phyloP scores from a whole-genome alignment of 2,329 filamentous ascomycete species.

The Penicillium sp. region DNA sequence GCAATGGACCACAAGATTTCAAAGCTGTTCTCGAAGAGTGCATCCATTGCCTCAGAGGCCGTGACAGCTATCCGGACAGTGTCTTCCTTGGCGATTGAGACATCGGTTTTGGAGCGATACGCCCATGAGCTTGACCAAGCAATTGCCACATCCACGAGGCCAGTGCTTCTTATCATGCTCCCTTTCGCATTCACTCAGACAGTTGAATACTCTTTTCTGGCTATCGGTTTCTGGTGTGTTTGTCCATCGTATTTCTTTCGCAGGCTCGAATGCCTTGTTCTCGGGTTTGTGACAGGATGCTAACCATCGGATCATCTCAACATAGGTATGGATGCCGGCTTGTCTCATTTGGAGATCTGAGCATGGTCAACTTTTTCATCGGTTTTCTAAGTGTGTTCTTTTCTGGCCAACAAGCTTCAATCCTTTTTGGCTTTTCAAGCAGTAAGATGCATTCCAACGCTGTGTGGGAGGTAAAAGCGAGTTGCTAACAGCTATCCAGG shows the following conservation, averaged over 20 bases:
- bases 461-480: neutral
- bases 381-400: conserved; percentile 47
- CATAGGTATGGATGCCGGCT: conserved; percentile 60
- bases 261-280: neutral
- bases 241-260: neutral
- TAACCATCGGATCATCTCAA: conserved; percentile 18
- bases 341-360: conserved; percentile 50
- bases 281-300: neutral
- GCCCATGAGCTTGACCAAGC: conserved; percentile 21
- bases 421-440: conserved; percentile 35
- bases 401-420: conserved; percentile 29
- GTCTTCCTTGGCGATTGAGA: conserved; percentile 49
- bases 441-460: conserved; percentile 35
- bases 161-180: conserved; percentile 28
- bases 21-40: conserved; percentile 43
- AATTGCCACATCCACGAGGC: conserved; percentile 22
- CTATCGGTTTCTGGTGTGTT: conserved; percentile 30
- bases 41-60: conserved; percentile 48
- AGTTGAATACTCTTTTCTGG: conserved; percentile 29
- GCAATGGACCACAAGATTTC: conserved; percentile 20
- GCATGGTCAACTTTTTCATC: conserved; percentile 41
- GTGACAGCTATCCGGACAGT: conserved; percentile 50
- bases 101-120: conserved; percentile 35
- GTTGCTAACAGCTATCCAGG: neutral
- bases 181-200: conserved; percentile 31